Evolutionary conservation across 495 filamentous ascomycete genomes (phyloP), one percentile per base, ranked within the genome.

Genomic region (Aspergillus kassunensis): DNA sequence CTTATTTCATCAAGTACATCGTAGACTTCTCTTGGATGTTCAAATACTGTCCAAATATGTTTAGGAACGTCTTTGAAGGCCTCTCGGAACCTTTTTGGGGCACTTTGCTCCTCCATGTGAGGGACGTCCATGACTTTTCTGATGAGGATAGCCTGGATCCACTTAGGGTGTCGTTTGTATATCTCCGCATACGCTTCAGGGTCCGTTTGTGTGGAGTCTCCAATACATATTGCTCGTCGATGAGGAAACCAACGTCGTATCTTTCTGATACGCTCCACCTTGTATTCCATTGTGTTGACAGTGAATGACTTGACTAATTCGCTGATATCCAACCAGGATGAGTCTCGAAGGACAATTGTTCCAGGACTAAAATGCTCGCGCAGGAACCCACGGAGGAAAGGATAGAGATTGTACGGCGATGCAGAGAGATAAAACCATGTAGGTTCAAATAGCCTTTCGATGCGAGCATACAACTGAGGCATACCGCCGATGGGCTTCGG

Each of bases 401-500:
- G 83, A 66, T 96, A 96, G 3, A 97, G 80, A 55, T 95, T 96
- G 74, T 97, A 96, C 1, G 92, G 92, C 2, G 90, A 95, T 1
- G 92, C 92, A 4, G 89, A 95, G 43, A 97, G 81, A 69, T 97
- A 97, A 69, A 93, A 96, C 80, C 86, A 96, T 1, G 88, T 78
- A 9, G 92, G 85, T 2, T 70, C 64, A 4, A 87, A 75, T 46
- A 78, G 56, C 10, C 69, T 64, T 42, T 83, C 71, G 23, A 93
- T 75, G 47, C 82, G 70, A 18, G 60, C 57, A 68, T 97, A 97
- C 2, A 96, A 73, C 59, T 89, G 82, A 0, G 90, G 87, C 90
- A 96, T 97, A 21, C 87, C 90, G 0, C 72, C 48, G 13, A 91
- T 82, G 2, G 89, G 82, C 42, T 78, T 68, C 0, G 89, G 85